Percentiles rank a stretch among this genome's conserved stretches.
Conservation (phyloP, 2,329 filamentous ascomycete species). For the Sclerotinia borealis region DNA sequence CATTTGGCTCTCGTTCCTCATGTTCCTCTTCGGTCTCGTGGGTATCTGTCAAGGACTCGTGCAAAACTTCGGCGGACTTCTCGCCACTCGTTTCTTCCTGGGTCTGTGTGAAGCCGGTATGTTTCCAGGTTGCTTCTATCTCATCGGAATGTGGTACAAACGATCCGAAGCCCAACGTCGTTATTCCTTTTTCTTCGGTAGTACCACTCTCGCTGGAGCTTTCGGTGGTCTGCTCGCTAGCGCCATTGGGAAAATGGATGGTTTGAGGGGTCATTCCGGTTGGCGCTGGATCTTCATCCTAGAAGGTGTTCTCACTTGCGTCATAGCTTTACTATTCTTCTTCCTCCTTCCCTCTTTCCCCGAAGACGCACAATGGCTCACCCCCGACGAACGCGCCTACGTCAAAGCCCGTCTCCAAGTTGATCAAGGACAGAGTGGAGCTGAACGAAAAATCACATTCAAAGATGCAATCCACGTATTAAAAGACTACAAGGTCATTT, state of each 20-base stretch:
- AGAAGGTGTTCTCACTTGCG: constrained; percentile 59
- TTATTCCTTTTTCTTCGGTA: constrained; percentile 90
- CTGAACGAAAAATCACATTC: constrained; percentile 53
- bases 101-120: constrained; percentile 72
- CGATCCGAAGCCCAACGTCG: constrained; percentile 83
- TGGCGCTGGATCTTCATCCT: constrained; percentile 85
- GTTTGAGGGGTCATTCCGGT: constrained; percentile 57
- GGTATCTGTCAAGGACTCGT: constrained; percentile 33
- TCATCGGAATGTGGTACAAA: constrained; percentile 86
- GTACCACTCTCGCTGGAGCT: constrained; percentile 70
- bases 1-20: constrained; percentile 72
- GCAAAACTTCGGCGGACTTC: constrained; percentile 68
- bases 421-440: constrained; percentile 63
- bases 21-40: constrained; percentile 55
- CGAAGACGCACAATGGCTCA: constrained; percentile 67
- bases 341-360: constrained; percentile 71
- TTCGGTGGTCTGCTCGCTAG: constrained; percentile 83
- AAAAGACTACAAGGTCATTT: constrained; percentile 67
- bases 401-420: constrained; percentile 59
- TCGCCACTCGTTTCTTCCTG: constrained; percentile 79
- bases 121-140: constrained; percentile 68
- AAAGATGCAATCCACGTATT: constrained; percentile 57
- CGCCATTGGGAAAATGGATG: constrained; percentile 85
- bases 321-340: constrained; percentile 56
- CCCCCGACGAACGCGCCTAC: constrained; percentile 60